A percentile compares a stretch with the other conserved stretches of the same genome.
These are phyloP conservation scores for Pezicula radicicola DNA, from an alignment of 2,329 filamentous ascomycete species.

Conservation along the genomic window DNA sequence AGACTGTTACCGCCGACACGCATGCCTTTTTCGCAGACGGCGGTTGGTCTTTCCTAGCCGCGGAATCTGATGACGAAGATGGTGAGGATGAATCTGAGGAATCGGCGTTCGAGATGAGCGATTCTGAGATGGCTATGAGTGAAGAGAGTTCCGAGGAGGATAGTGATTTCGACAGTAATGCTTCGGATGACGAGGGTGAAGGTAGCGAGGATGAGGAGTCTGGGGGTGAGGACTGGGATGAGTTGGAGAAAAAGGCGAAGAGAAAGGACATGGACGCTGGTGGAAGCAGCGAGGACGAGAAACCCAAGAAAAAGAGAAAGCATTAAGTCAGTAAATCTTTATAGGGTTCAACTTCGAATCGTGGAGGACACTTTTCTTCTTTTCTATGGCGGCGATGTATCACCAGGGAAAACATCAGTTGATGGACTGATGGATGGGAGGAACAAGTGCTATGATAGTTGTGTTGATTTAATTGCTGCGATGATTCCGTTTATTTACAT, in stretches of 20 bases:
- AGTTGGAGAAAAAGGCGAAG: conserved; percentile 86
- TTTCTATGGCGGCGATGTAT: no score
- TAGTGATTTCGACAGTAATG: conserved; percentile 90
- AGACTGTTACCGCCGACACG: conserved; percentile 91
- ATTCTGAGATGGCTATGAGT: conserved; percentile 69
- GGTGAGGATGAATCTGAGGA: conserved; percentile 81
- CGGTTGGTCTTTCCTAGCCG: conserved; percentile 89
- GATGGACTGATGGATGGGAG: no score
- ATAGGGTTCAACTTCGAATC: not conserved
- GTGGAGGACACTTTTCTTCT: not conserved
- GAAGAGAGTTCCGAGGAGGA: conserved; percentile 85
- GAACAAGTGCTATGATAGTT: no score
- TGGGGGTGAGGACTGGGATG: conserved; percentile 89
- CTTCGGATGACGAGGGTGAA: conserved; percentile 76
- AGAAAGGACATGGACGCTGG: conserved; percentile 70
- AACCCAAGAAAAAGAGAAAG: conserved; percentile 68
- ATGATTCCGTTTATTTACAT: no score
- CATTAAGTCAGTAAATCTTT: conserved; percentile 25
- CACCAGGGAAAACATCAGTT: no score
- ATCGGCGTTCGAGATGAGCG: conserved; percentile 86
- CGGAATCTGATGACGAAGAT: conserved; percentile 83
- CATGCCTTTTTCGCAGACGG: conserved; percentile 95
- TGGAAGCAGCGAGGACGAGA: conserved; percentile 71
- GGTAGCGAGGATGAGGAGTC: conserved; percentile 72
- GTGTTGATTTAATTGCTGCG: no score